These are phyloP conservation scores for Tricladium varicosporioides DNA, from an alignment of 2,329 filamentous ascomycete genomes.

Conservation along the genomic window DNA sequence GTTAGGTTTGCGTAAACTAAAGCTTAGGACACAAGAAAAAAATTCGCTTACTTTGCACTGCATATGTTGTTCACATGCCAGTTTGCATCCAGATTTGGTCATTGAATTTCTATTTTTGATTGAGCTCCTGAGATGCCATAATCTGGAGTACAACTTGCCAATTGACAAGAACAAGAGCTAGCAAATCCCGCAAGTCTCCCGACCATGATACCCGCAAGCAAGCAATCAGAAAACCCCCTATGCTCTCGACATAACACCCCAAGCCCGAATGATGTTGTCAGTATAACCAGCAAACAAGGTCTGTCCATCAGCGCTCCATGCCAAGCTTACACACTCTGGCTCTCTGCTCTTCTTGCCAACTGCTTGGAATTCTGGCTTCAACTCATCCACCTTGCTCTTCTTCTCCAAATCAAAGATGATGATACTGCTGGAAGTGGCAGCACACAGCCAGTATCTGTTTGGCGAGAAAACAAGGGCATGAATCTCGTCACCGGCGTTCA, in stretches of 20 bases:
- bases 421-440: constrained; percentile 94
- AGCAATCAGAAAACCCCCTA: constrained; percentile 44
- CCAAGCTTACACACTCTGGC: constrained; percentile 95
- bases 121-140: constrained; percentile 33
- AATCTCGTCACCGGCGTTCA: constrained; percentile 99
- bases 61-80: no score
- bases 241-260: constrained; percentile 95
- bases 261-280: constrained; percentile 97
- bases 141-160: constrained; percentile 34
- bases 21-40: no score
- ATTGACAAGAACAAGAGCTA: constrained; percentile 30
- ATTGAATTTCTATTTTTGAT: constrained; percentile 27
- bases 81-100: background rate
- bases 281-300: constrained; percentile 99
- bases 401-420: constrained; percentile 99
- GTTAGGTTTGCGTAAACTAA: no score
- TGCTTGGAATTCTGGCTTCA: constrained; percentile 96
- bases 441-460: constrained; percentile 99
- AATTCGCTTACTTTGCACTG: no score
- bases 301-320: constrained; percentile 98
- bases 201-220: constrained; percentile 29
- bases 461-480: constrained; percentile 99
- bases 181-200: constrained; percentile 33
- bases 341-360: constrained; percentile 99
- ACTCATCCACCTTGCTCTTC: constrained; percentile 99